Conservation (phyloP, 1,139 yeast species). For the Geotrichum carabidarum region DNA sequence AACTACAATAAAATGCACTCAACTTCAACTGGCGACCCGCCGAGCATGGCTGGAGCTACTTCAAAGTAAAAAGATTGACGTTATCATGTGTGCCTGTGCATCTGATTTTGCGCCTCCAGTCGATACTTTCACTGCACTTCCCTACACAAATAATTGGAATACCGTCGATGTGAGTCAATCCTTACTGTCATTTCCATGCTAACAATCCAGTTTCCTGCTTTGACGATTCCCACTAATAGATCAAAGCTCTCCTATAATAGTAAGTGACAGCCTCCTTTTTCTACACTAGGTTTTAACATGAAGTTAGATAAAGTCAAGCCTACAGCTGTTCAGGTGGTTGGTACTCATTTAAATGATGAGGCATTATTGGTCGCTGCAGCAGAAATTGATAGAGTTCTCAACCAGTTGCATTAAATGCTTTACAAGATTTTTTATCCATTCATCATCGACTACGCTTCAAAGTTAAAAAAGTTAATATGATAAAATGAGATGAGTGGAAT, state of each 20-base stretch:
- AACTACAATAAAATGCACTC: not conserved
- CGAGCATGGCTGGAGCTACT: conserved; percentile 15
- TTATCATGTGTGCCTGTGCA: conserved; percentile 15
- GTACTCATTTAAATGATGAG: conserved; percentile 16
- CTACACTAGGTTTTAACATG: not conserved
- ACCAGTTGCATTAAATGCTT: not conserved
- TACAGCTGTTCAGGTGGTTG: conserved; percentile 17
- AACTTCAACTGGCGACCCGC: conserved; percentile 2
- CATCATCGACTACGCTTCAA: no score
- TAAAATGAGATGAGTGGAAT: not conserved
- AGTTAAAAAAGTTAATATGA: not conserved
- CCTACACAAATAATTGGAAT: conserved; percentile 19
- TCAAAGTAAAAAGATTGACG: conserved; percentile 12
- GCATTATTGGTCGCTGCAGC: conserved; percentile 9
- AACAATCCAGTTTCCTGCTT: conserved; percentile 13
- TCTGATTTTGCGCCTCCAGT: conserved; percentile 12
- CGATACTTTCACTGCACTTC: conserved; percentile 11
- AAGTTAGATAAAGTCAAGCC: conserved; percentile 16
- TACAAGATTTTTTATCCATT: not conserved
- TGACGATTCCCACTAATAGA: conserved; percentile 16
- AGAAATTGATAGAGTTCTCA: conserved; percentile 9
- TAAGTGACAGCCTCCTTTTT: not conserved
- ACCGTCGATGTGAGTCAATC: conserved; percentile 10
- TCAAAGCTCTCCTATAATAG: conserved; percentile 8
- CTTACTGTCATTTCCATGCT: not conserved